Evolutionary conservation across 176 grass and related monocot species (phyloP).

Genomic region (Hordeum marinum): DNA sequence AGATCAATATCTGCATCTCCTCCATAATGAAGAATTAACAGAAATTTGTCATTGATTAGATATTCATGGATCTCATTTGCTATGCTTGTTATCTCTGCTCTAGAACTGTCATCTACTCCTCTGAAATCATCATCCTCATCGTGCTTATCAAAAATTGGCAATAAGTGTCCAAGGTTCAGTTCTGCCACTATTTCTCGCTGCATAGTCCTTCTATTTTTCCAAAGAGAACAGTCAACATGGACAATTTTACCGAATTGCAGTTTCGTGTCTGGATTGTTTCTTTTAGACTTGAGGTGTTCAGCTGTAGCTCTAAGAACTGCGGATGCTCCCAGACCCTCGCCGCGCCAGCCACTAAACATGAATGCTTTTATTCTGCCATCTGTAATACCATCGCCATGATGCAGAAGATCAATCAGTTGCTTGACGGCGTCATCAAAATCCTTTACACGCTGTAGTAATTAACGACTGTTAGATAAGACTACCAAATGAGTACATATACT

Average conservation of each 20-base stretch:
- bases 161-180: not conserved
- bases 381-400: not conserved
- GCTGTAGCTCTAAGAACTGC: not conserved
- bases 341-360: fast-evolving
- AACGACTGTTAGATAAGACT: not conserved
- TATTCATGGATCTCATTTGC: not conserved
- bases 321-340: not conserved
- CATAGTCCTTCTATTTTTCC: slow-evolving; percentile 7
- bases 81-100: not conserved
- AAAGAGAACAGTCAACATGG: not conserved
- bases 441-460: fast-evolving
- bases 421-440: not conserved
- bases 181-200: not conserved
- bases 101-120: not conserved
- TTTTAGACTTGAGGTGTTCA: not conserved
- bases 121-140: not conserved
- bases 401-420: not conserved
- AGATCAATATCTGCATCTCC: not conserved
- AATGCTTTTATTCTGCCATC: not conserved
- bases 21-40: not conserved
- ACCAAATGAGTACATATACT: not conserved
- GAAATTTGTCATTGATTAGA: not conserved
- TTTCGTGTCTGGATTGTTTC: not conserved
- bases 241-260: not conserved
- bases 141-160: not conserved